Percentiles rank a stretch among this genome's conserved stretches.
Evolutionary conservation across 108 stramenopile genomes (phyloP).

Genomic region (Cyclotella distinguenda): DNA sequence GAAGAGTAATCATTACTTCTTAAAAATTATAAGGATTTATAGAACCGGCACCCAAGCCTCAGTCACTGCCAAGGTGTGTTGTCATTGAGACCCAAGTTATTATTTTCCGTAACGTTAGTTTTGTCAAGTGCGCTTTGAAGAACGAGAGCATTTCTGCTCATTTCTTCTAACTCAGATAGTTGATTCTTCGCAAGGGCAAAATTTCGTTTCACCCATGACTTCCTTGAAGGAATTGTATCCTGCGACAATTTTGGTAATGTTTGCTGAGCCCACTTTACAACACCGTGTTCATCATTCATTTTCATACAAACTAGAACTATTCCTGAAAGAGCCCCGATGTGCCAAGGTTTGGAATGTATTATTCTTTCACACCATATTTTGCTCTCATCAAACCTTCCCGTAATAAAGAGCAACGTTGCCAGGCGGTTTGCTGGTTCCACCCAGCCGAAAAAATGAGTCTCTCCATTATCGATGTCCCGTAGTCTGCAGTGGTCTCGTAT

Average conservation of each 20-base stretch:
- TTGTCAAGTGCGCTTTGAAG: too few relatives aligned
- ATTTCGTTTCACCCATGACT: constrained; percentile 7
- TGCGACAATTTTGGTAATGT: constrained; percentile 53
- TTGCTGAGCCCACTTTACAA: constrained; percentile 57
- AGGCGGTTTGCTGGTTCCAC: constrained; percentile 75
- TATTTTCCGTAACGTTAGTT: too few relatives aligned
- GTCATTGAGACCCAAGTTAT: too few relatives aligned
- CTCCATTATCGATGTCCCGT: constrained; percentile 2
- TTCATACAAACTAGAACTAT: constrained; percentile 66
- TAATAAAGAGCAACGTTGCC: constrained; percentile 66
- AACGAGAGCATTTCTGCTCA: constrained; percentile 8
- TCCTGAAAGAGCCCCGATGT: constrained; percentile 77
- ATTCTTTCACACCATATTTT: constrained; percentile 61
- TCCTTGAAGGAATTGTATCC: constrained; percentile 2
- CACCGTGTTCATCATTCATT: constrained; percentile 47
- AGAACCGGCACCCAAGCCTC: too few relatives aligned
- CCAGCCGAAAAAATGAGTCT: constrained; percentile 45
- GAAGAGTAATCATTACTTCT: too few relatives aligned
- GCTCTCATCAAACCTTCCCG: constrained; percentile 58
- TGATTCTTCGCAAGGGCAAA: constrained; percentile 11
- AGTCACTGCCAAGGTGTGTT: too few relatives aligned
- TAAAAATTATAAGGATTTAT: too few relatives aligned
- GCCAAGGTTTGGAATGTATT: constrained; percentile 73
- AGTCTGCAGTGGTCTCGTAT: constrained; percentile 57
- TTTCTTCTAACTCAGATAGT: constrained; percentile 8